Base-by-base conservation (phyloP, 139 green algal genomes). In the Chlorella vulgaris region DNA sequence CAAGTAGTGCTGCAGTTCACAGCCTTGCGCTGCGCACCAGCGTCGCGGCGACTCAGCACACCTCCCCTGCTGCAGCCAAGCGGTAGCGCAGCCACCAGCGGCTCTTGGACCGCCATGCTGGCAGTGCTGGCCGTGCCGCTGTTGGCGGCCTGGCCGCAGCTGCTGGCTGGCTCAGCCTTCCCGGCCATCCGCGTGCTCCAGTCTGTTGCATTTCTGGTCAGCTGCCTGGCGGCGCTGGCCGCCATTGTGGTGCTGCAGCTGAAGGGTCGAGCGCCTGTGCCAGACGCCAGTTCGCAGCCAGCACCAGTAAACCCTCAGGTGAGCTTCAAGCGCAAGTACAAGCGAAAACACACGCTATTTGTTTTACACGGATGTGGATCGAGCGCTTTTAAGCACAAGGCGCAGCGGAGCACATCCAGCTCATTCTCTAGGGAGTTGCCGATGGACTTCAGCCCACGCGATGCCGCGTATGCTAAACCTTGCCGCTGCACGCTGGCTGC, bases 171-270 rank as follows among this genome's bases (percentile, higher is more conserved):
- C 1, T 50, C 19, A 0, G 73, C n/a, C n/a, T 4, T 15, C 0
- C 33, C 50, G 28, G 53, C 71, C 31, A 35, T 42, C 53, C 42
- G 38, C 35, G 73, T 79, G 36, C 73, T 79, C 29, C 39, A 63
- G 2, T 69, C 51, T 26, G 73, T 79, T 22, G 35, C 73, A 0
- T 79, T 79, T 35, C 73, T 79, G 73, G 26, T 79, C 35, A 79
- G 58, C 53, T 38, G 53, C 73, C 24, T 79, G 73, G 73, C 73
- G 10, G 73, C 73, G 6, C 8, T 79, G 7, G 73, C n/a, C 1
- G 73, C 53, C 35, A 79, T 79, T 21, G 73, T 79, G 51, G 73
- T 67, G 35, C 24, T 79, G 51, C 73, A 79, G 73, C 24, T 79
- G 22, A 38, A 35, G 73, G 22, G 51, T 22, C 53, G 22, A 8